A percentile compares a stretch with the other conserved stretches of the same genome.
These are phyloP conservation scores for Aspergillus campestris DNA, from an alignment of 495 filamentous ascomycete species.

Conservation along the genomic window DNA sequence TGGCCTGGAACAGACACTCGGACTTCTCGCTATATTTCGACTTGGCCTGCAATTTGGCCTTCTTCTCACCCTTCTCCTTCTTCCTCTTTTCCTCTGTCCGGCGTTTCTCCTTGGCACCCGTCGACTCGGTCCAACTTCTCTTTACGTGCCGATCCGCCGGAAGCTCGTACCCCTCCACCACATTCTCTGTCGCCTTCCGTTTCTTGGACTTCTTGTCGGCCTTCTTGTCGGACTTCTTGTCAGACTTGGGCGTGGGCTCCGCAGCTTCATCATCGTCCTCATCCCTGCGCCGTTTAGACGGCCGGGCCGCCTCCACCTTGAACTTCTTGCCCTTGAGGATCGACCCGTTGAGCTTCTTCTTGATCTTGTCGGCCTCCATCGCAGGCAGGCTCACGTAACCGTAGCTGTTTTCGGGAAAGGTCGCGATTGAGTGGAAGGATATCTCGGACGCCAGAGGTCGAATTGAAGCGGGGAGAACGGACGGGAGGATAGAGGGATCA, in stretches of 20 bases:
- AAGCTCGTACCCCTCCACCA: slow-evolving; percentile 63
- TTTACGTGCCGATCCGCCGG: slow-evolving; percentile 70
- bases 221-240: slow-evolving; percentile 26
- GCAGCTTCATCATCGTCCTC: slow-evolving; percentile 28
- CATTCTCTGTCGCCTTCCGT: slow-evolving; percentile 52
- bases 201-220: slow-evolving; percentile 46
- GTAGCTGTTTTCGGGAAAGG: slow-evolving; percentile 84
- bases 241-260: slow-evolving; percentile 9
- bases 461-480: slow-evolving; percentile 59
- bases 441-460: slow-evolving; percentile 63
- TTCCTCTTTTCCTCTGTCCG: slow-evolving; percentile 40
- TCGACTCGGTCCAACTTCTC: slow-evolving; percentile 78
- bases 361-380: slow-evolving; percentile 77
- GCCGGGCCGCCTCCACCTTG: slow-evolving; percentile 67
- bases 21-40: slow-evolving; percentile 72
- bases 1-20: slow-evolving; percentile 78
- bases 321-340: slow-evolving; percentile 81
- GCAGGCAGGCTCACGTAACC: slow-evolving; percentile 77
- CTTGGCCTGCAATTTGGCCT: slow-evolving; percentile 48
- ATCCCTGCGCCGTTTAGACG: slow-evolving; percentile 40
- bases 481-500: slow-evolving; percentile 56
- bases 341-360: slow-evolving; percentile 86
- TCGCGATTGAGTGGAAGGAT: slow-evolving; percentile 73
- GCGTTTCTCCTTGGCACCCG: slow-evolving; percentile 41
- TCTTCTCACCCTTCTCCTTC: slow-evolving; percentile 44